Evolutionary conservation across 495 filamentous ascomycete species (phyloP).

Genomic region (Aspergillus nidulans): DNA sequence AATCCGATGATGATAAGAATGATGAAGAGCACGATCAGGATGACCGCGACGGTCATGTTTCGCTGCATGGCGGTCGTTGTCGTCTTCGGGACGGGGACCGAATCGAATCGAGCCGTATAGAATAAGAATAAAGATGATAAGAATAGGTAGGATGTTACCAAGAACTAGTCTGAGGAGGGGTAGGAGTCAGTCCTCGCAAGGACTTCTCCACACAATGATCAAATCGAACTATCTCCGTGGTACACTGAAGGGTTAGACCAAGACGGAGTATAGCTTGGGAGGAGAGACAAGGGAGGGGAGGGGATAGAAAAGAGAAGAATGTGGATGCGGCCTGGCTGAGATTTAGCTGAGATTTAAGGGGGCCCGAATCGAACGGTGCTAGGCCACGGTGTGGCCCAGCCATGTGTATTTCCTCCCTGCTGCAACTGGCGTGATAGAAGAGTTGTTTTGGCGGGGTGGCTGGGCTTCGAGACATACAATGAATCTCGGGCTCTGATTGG

Average conservation of each 20-base stretch:
- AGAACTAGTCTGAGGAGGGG: no score
- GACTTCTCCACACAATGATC: not conserved
- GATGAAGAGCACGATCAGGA: slow-evolving; percentile 76
- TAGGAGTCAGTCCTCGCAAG: not conserved
- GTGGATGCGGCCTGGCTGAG: not conserved
- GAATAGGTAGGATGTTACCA: not conserved
- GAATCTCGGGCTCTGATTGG: slow-evolving; percentile 8
- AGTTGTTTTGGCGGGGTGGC: slow-evolving; percentile 18
- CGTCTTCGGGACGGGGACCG: no score
- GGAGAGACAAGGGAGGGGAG: slow-evolving; percentile 1
- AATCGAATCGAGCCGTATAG: no score
- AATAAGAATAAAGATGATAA: not conserved
- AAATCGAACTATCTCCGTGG: not conserved
- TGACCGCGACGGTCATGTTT: slow-evolving; percentile 78
- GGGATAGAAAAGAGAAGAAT: not conserved
- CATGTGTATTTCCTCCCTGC: slow-evolving; percentile 18
- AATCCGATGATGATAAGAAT: slow-evolving; percentile 65
- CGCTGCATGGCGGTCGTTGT: slow-evolving; percentile 49
- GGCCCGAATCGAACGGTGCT: not conserved
- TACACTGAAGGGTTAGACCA: not conserved
- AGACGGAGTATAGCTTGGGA: no score
- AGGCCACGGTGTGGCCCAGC: slow-evolving; percentile 12
- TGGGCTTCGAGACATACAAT: not conserved
- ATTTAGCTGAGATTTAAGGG: not conserved
- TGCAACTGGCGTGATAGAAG: no score